Evolutionary conservation across 352 stramenopile species (phyloP).

Genomic region (Aphanomyces euteiches): DNA sequence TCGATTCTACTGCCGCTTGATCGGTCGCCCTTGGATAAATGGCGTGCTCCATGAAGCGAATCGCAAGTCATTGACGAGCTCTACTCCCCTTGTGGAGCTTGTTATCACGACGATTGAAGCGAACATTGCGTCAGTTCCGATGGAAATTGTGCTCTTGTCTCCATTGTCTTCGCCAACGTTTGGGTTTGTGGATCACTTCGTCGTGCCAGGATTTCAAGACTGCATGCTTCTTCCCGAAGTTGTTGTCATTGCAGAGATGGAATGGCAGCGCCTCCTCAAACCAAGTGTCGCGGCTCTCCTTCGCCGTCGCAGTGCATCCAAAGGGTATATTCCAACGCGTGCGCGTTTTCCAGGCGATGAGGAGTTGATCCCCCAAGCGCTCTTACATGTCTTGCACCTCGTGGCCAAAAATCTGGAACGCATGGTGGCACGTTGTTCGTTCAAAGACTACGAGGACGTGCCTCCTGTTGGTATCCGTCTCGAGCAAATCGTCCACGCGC

Average conservation of each 20-base stretch:
- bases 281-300: not conserved
- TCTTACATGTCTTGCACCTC: not conserved
- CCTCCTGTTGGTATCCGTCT: not conserved
- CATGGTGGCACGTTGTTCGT: not conserved
- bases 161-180: not conserved
- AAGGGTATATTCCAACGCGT: not conserved
- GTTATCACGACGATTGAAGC: not conserved
- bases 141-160: slow-evolving; percentile 10
- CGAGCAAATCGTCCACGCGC: slow-evolving; percentile 8
- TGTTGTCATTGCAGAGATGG: not conserved
- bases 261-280: not conserved
- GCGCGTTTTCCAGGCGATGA: not conserved
- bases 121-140: not conserved
- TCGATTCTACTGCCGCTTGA: slow-evolving; percentile 10
- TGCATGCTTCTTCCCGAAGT: not conserved
- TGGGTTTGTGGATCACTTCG: slow-evolving; percentile 16
- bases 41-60: not conserved
- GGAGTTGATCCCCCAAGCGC: slow-evolving; percentile 1
- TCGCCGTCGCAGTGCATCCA: not conserved
- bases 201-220: not conserved
- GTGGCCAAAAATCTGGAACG: not conserved
- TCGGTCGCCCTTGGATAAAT: slow-evolving; percentile 17
- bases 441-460: not conserved
- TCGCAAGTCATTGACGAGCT: not conserved
- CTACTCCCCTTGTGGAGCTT: too few relatives aligned